Evolutionary conservation across 202 grass and related monocot genomes (phyloP), one percentile per base, ranked within the genome.

Genomic region (Cymbopogon flexuosus): DNA sequence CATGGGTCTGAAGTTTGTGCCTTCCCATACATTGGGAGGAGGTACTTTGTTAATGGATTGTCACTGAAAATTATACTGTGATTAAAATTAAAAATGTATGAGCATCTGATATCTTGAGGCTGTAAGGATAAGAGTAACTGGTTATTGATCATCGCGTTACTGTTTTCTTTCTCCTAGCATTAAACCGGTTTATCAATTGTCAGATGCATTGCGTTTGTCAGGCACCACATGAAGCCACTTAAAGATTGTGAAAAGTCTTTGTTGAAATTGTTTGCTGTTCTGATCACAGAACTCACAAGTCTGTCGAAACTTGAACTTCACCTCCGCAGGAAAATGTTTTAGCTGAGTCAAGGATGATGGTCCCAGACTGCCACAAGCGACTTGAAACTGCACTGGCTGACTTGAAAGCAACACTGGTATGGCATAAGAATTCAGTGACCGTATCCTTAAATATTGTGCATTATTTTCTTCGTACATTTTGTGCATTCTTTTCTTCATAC

Each of bases 331-430:
- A 98, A 74, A 98, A 94, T 88, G 92, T 98, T 62, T 84, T 98
- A 87, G 90, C 90, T 68, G 95, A 98, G 76, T 98, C 95, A 2
- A 94, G 90, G 82, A 98, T 94, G 95, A 98, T 93, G 95, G 83
- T 94, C 18, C 92, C 95, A 79, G 95, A 94, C 83, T 98, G 95
- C 88, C 92, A 85, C 65, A 98, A 93, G 71, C 88, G 95, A 46
- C 88, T 98, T 69, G 95, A 98, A 80, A 80, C 86, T 80, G 88
- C 95, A 30, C 65, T 94, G 65, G 78, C 90, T 61, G 90, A 97
- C 68, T 71, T 97, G 67, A 98, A 94, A 80, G 90, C 83, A 69
- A 89, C 84, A 49, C 82, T 98, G 82, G 95, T 94, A 91, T 5
- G 3, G 0, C 68, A 75, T 7, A n/a, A 43, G 73, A 7, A 10